phyloP scores from a whole-genome alignment of 768 basidiomycete species.

The Xerocomus potaroensis region DNA sequence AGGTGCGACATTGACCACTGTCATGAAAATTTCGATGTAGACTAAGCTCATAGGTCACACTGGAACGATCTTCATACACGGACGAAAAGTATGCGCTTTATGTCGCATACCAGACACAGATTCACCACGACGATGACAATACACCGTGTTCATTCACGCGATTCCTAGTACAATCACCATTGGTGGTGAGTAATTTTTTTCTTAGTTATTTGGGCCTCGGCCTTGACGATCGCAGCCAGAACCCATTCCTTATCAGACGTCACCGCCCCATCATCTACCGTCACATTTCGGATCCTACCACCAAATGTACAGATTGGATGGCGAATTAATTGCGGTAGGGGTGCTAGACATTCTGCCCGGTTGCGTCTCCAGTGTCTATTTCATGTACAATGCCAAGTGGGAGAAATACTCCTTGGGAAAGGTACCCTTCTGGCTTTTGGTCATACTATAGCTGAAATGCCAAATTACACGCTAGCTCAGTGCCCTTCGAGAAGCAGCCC shows the following conservation, averaged over 20 bases:
- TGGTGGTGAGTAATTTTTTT: slow-evolving; percentile 46
- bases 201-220: background rate
- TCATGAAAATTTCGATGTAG: too few species aligned
- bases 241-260: slow-evolving; percentile 53
- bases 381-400: slow-evolving; percentile 78
- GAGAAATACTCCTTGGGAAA: slow-evolving; percentile 75
- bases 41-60: slow-evolving; percentile 64
- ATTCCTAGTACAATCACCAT: slow-evolving; percentile 79
- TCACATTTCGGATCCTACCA: slow-evolving; percentile 89
- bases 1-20: slow-evolving; percentile 47
- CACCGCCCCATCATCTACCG: slow-evolving; percentile 58
- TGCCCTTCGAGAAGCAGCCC: slow-evolving; percentile 73
- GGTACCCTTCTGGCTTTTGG: slow-evolving; percentile 35
- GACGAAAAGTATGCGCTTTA: slow-evolving; percentile 80
- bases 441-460: background rate
- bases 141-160: slow-evolving; percentile 51
- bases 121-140: slow-evolving; percentile 67
- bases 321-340: slow-evolving; percentile 74
- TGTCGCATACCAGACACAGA: slow-evolving; percentile 67
- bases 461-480: slow-evolving; percentile 53
- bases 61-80: slow-evolving; percentile 75
- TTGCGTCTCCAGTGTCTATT: slow-evolving; percentile 85
- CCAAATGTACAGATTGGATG: slow-evolving; percentile 81
- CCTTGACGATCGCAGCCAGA: slow-evolving; percentile 39
- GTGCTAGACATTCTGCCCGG: slow-evolving; percentile 87